Percentiles rank a stretch among this genome's conserved stretches.
phyloP scores from a whole-genome alignment of 129 eudicot genomes.

The Calendula officinalis region DNA sequence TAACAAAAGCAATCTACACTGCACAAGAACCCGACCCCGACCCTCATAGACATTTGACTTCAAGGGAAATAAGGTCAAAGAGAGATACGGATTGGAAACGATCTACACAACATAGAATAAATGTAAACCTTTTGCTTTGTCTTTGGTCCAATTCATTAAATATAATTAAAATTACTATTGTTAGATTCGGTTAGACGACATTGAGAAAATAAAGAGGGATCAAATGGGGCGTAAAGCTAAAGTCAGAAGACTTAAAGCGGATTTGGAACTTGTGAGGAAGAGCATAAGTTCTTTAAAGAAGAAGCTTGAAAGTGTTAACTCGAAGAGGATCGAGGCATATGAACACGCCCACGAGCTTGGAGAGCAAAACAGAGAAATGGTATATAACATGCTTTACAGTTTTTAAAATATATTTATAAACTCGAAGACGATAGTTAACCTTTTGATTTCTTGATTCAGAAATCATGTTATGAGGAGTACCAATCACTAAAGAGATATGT shows the following conservation, averaged over 20 bases:
- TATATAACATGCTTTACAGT: not conserved
- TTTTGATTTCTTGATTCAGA: not conserved
- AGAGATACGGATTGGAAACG: conserved; percentile 1
- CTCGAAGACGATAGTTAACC: not conserved
- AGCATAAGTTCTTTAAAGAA: conserved; percentile 4
- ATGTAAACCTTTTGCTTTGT: not conserved
- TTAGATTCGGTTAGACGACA: conserved; percentile 14
- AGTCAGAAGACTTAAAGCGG: conserved; percentile 18
- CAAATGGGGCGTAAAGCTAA: conserved; percentile 11
- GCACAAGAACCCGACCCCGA: conserved; percentile 15
- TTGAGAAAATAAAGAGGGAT: conserved; percentile 8
- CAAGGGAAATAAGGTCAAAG: not conserved
- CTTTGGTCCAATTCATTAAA: not conserved
- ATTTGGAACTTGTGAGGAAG: conserved; percentile 13
- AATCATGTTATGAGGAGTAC: conserved; percentile 15
- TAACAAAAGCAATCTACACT: not conserved
- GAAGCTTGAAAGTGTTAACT: conserved; percentile 14
- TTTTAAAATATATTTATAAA: not conserved
- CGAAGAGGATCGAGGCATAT: conserved; percentile 19
- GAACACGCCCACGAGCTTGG: not conserved
- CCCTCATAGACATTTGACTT: not conserved
- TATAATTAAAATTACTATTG: not conserved
- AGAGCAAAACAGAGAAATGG: not conserved
- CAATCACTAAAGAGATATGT: not conserved
- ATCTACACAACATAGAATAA: conserved; percentile 13